Base-by-base conservation (phyloP, 495 filamentous ascomycete genomes). In the Daldinia loculata region DNA sequence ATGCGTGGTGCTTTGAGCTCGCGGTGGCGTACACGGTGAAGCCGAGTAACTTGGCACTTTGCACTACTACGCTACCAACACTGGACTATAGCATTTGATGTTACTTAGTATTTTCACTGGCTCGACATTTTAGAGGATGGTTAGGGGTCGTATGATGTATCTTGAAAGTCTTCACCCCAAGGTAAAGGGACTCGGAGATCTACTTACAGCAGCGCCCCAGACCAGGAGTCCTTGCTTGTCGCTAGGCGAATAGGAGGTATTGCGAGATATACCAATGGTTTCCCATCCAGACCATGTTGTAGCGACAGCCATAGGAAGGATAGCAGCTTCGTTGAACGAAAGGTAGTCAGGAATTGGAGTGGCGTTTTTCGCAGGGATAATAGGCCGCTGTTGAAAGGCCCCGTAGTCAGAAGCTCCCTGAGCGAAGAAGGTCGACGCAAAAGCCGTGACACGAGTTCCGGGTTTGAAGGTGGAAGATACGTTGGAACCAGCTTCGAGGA, bases 11-110 rank as follows among this genome's bases (percentile, higher is more conserved):
- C 61, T 76, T 76, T 22, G 69, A 34, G 19, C 85, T 83, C n/a
- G 84, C 84, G 7, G 84, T 84, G 7, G 80, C 85, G 45, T 84
- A 86, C 4, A 86, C 79, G 3, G 71, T 78, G 51, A 80, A 84
- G 4, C 85, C 84, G 4, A 82, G 26, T 4, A 70, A 36, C 32
- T 72, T 78, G 0, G 83, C 84, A 4, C 74, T 51, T 61, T 87
- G 85, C 8, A 88, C 70, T 2, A 78, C 74, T 24, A 76, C 64
- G 9, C 69, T 78, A 0, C 84, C 83, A 4, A 86, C 75, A 58
- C 79, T 84, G 50, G 79, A 82, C 38, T 69, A 24, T 39, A 27
- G n/a, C 3, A 26, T 30, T 22, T n/a, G 1, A 3, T 15, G 57
- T 67, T 39, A 61, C 39, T 30, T 39, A 61, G 51, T 30, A 48